Conservation (phyloP, 2,329 filamentous ascomycete genomes). For the Ambrosiella beaveri region DNA sequence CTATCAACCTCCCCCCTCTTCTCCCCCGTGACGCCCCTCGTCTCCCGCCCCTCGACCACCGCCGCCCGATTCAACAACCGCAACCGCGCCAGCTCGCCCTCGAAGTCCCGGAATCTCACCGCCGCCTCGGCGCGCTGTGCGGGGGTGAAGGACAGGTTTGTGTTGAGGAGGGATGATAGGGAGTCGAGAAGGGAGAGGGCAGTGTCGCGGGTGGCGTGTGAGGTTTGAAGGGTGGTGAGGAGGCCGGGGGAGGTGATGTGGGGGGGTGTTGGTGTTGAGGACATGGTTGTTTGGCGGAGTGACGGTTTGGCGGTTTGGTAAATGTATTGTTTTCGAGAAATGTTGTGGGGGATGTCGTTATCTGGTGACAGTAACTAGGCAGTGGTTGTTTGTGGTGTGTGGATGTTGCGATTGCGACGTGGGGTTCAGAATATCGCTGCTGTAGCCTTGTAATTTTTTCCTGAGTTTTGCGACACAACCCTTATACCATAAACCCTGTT, state of each 20-base stretch:
- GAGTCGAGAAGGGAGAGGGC: slow-evolving; percentile 47
- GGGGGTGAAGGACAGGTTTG: slow-evolving; percentile 22
- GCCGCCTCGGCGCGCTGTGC: background rate
- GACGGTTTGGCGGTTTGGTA: background rate
- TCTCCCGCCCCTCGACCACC: slow-evolving; percentile 64
- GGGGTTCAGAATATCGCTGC: no score
- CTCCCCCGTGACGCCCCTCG: slow-evolving; percentile 72
- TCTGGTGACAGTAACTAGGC: no score
- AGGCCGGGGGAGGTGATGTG: slow-evolving; percentile 33
- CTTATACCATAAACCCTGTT: no score
- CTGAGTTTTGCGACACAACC: no score
- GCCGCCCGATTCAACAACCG: slow-evolving; percentile 71
- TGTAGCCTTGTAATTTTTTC: no score
- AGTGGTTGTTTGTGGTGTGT: no score
- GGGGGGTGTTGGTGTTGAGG: slow-evolving; percentile 15
- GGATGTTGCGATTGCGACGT: no score
- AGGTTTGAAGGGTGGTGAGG: slow-evolving; percentile 50
- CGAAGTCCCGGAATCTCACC: slow-evolving; percentile 6
- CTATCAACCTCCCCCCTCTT: slow-evolving; percentile 80
- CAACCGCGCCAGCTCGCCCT: slow-evolving; percentile 58
- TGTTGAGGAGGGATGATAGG: slow-evolving; percentile 20
- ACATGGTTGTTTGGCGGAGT: slow-evolving; percentile 18
- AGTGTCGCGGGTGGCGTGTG: slow-evolving; percentile 55
- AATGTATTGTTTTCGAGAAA: no score
- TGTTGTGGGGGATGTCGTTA: no score